These are phyloP conservation scores for Rhodotorula kratochvilovae DNA, from an alignment of 768 basidiomycete genomes.

Conservation along the genomic window DNA sequence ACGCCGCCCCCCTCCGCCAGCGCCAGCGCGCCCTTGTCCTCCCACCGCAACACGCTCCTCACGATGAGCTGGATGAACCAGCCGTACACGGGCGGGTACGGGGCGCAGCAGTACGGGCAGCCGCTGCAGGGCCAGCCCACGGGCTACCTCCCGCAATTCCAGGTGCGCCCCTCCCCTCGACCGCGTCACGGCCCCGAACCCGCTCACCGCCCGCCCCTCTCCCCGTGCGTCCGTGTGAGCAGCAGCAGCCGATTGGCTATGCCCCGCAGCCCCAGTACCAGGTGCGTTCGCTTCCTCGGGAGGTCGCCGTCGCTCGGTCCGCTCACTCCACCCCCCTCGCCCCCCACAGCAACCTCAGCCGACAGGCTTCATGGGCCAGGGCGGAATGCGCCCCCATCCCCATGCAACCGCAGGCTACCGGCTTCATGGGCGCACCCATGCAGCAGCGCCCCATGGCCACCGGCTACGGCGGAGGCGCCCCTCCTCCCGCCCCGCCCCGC, in stretches of 20 bases:
- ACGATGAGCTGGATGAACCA: constrained; percentile 34
- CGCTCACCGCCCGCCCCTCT: constrained; percentile 39
- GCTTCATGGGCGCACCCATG: constrained; percentile 43
- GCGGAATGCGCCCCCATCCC: constrained; percentile 29
- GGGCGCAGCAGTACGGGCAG: constrained; percentile 12
- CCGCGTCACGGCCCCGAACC: neutral
- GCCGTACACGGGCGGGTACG: constrained; percentile 33
- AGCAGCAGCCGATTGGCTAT: constrained; percentile 46
- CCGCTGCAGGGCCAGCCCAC: constrained; percentile 60
- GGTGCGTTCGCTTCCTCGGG: constrained; percentile 21
- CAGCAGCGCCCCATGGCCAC: constrained; percentile 44
- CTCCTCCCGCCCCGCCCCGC: constrained; percentile 53
- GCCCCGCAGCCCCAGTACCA: constrained; percentile 54
- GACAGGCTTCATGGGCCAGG: constrained; percentile 15
- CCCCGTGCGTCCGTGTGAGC: constrained; percentile 49
- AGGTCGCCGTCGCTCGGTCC: neutral
- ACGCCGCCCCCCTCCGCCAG: too few species aligned
- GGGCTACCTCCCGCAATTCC: constrained; percentile 47
- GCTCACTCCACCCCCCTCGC: neutral
- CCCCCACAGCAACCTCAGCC: constrained; percentile 37
- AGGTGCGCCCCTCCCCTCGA: constrained; percentile 39
- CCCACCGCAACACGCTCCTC: neutral
- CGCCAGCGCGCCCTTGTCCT: too few species aligned
- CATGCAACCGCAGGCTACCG: constrained; percentile 63
- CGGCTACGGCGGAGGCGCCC: constrained; percentile 54